Percentiles rank a stretch among this genome's conserved stretches.
Evolutionary conservation across 257 asterid genomes (phyloP).

Genomic region (Parsonsia alboflavescens): DNA sequence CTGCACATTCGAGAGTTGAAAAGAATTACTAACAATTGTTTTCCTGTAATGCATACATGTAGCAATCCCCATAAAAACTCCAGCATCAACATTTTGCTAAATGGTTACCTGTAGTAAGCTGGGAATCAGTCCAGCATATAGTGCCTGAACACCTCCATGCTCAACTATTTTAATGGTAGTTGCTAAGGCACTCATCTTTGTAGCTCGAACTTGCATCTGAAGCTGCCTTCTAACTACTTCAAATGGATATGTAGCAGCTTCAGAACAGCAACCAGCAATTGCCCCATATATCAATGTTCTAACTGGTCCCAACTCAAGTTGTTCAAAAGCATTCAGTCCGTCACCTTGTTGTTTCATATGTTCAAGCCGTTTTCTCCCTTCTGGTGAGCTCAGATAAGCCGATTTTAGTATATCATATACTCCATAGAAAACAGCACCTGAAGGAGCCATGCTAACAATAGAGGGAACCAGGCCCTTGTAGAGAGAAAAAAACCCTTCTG

Average conservation of each 20-base stretch:
- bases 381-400: slow-evolving; percentile 68
- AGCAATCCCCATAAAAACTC: background rate
- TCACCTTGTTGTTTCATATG: slow-evolving; percentile 67
- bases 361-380: slow-evolving; percentile 64
- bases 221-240: slow-evolving; percentile 97
- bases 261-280: slow-evolving; percentile 89
- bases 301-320: slow-evolving; percentile 79
- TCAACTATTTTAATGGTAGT: slow-evolving; percentile 73
- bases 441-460: slow-evolving; percentile 96
- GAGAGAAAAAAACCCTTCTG: slow-evolving; percentile 93
- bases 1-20: background rate
- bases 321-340: slow-evolving; percentile 71
- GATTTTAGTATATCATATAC: slow-evolving; percentile 88
- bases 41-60: background rate
- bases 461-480: slow-evolving; percentile 91
- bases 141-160: slow-evolving; percentile 86
- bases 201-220: slow-evolving; percentile 86
- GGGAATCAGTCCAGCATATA: slow-evolving; percentile 85
- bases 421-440: slow-evolving; percentile 96
- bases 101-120: slow-evolving; percentile 80
- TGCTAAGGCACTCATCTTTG: slow-evolving; percentile 70
- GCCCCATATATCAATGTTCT: slow-evolving; percentile 89
- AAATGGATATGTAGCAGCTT: slow-evolving; percentile 96
- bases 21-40: background rate
- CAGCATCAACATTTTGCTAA: background rate